Percentiles rank a stretch among this genome's conserved stretches.
Evolutionary conservation across 208 protist species (phyloP).

Genomic region (Tritrichomonas foetus): DNA sequence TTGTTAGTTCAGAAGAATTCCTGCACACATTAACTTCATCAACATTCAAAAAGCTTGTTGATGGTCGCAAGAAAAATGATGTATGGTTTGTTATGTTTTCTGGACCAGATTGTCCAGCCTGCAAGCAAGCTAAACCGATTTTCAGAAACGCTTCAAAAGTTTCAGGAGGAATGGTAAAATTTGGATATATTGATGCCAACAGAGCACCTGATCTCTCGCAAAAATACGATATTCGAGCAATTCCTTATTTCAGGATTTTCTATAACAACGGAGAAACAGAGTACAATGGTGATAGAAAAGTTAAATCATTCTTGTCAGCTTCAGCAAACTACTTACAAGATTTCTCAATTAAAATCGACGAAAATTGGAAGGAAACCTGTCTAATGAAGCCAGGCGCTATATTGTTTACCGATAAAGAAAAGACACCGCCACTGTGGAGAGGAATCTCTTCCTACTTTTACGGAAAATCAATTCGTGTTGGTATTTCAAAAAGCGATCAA

Average conservation of each 20-base stretch:
- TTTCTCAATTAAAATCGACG: too few species aligned
- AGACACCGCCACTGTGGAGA: neutral
- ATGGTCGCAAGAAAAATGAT: neutral
- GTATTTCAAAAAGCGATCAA: neutral
- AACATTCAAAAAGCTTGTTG: neutral
- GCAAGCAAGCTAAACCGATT: neutral
- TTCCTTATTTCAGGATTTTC: conserved; percentile 8
- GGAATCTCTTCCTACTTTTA: neutral
- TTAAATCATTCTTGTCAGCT: too few species aligned
- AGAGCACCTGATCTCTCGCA: neutral
- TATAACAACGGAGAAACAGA: neutral
- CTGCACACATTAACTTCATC: neutral
- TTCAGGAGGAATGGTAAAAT: neutral
- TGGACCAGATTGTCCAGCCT: neutral
- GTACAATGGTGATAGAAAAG: neutral
- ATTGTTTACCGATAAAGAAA: neutral
- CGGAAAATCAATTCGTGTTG: neutral
- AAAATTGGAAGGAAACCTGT: too few species aligned
- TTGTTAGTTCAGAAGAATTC: too few species aligned
- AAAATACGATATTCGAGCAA: neutral
- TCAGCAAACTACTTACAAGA: too few species aligned
- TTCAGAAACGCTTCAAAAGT: neutral
- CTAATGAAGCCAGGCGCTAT: neutral
- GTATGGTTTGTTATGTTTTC: neutral
- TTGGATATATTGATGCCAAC: neutral